These are phyloP conservation scores for Cyclotella choctawhatcheeana DNA, from an alignment of 108 stramenopile genomes.

Conservation along the genomic window DNA sequence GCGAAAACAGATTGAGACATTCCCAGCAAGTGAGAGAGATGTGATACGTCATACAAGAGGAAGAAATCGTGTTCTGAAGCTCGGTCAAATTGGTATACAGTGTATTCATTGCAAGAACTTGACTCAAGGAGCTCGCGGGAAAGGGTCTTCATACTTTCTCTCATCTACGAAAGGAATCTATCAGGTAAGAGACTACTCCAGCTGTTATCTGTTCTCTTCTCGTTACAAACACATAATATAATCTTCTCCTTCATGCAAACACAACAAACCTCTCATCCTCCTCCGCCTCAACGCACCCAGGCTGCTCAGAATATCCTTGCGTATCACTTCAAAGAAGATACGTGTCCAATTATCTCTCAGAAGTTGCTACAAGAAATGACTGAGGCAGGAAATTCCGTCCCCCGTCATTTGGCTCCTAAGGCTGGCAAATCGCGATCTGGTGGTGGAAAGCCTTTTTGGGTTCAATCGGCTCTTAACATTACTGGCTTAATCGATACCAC, in stretches of 20 bases:
- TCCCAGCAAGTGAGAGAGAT: slow-evolving; percentile 55
- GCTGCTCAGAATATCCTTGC: slow-evolving; percentile 59
- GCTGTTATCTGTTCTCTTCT: not conserved
- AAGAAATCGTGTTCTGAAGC: slow-evolving; percentile 48
- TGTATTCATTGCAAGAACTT: slow-evolving; percentile 59
- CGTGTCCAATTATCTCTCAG: slow-evolving; percentile 29
- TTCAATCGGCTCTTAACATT: not conserved
- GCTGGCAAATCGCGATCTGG: slow-evolving; percentile 31
- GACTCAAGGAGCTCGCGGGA: slow-evolving; percentile 50
- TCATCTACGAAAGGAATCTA: slow-evolving; percentile 31
- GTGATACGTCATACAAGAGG: slow-evolving; percentile 57
- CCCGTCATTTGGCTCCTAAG: slow-evolving; percentile 24
- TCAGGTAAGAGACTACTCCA: not conserved
- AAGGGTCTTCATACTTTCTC: slow-evolving; percentile 66
- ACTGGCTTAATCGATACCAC: slow-evolving; percentile 35
- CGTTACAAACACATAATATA: no score
- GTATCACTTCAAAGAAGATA: slow-evolving; percentile 33
- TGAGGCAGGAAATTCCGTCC: slow-evolving; percentile 11
- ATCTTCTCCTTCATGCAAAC: no score
- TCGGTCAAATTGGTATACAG: slow-evolving; percentile 68
- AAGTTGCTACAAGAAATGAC: slow-evolving; percentile 30
- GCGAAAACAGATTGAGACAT: slow-evolving; percentile 65
- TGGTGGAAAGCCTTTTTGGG: slow-evolving; percentile 32
- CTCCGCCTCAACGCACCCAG: slow-evolving; percentile 61
- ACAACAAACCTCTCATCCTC: no score